Percentiles rank a stretch among this genome's conserved stretches.
Conservation (phyloP, 2,329 filamentous ascomycete genomes). For the Berkeleyomyces basicola region DNA sequence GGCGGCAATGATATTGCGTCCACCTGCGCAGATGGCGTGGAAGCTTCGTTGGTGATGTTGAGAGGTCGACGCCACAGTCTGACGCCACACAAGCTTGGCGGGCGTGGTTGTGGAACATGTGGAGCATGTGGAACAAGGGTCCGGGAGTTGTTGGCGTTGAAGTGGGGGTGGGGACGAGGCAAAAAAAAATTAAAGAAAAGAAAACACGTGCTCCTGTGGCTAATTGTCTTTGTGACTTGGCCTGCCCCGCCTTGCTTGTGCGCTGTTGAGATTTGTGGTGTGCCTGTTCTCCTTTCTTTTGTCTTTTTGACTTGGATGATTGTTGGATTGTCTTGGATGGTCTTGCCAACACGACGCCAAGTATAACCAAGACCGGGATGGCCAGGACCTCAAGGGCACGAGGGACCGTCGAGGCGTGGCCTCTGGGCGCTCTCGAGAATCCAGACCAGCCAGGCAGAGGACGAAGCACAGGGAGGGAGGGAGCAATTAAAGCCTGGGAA, state of each 20-base stretch:
- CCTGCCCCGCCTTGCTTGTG: background rate
- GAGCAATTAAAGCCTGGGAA: background rate
- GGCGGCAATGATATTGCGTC: too few species aligned
- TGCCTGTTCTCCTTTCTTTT: background rate
- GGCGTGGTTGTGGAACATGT: background rate
- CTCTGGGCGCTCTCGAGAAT: too few species aligned
- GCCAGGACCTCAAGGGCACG: too few species aligned
- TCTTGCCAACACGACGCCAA: too few species aligned
- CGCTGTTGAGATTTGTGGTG: background rate
- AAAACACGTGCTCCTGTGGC: conserved; percentile 2
- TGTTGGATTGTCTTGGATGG: too few species aligned
- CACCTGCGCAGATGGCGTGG: background rate
- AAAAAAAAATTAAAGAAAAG: background rate
- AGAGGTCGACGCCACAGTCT: background rate
- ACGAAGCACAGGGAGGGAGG: too few species aligned
- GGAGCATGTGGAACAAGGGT: background rate
- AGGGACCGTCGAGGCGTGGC: too few species aligned
- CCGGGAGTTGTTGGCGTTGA: background rate
- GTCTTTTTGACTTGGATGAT: too few species aligned
- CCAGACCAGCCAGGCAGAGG: too few species aligned
- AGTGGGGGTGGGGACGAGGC: background rate
- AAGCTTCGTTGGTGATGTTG: background rate
- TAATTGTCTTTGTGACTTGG: background rate
- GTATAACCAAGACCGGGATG: too few species aligned
- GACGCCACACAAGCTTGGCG: background rate